phyloP scores from a whole-genome alignment of 169 alveolate species.

The Plasmodium gaboni region DNA sequence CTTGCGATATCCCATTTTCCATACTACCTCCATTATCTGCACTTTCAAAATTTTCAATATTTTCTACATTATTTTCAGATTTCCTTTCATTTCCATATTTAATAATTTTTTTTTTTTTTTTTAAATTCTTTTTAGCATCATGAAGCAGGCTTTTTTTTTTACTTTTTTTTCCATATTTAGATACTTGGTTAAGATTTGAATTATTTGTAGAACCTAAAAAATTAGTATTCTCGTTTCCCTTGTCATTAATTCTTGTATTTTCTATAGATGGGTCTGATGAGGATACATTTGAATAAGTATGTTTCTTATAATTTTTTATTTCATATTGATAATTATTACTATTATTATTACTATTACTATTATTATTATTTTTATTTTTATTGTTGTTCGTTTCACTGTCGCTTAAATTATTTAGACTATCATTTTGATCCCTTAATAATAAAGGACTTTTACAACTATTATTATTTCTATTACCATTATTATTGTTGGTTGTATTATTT shows the following conservation, averaged over 20 bases:
- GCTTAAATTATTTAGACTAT: too few relatives aligned
- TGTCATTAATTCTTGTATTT: neutral
- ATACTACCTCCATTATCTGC: conserved; percentile 13
- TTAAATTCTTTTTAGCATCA: conserved; percentile 53
- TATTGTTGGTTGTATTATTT: too few relatives aligned
- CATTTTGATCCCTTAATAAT: too few relatives aligned
- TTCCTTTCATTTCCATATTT: conserved; percentile 34
- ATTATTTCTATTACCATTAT: too few relatives aligned
- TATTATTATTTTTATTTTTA: neutral
- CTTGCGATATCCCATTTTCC: conserved; percentile 19
- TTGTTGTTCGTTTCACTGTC: too few relatives aligned
- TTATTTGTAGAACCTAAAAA: neutral
- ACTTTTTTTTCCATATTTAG: conserved; percentile 20
- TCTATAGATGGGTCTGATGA: conserved; percentile 33
- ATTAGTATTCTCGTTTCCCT: conserved; percentile 9
- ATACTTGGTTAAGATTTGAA: conserved; percentile 16
- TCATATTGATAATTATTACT: conserved; percentile 17
- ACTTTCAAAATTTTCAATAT: too few relatives aligned
- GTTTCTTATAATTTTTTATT: conserved; percentile 51
- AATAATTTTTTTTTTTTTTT: conserved; percentile 64
- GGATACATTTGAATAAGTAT: conserved; percentile 13
- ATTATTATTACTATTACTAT: neutral
- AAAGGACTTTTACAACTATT: too few relatives aligned
- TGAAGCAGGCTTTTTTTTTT: conserved; percentile 36
- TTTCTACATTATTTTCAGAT: neutral